Evolutionary conservation across 192 early-diverging fungal genomes (phyloP).

Genomic region (Backusella circina): DNA sequence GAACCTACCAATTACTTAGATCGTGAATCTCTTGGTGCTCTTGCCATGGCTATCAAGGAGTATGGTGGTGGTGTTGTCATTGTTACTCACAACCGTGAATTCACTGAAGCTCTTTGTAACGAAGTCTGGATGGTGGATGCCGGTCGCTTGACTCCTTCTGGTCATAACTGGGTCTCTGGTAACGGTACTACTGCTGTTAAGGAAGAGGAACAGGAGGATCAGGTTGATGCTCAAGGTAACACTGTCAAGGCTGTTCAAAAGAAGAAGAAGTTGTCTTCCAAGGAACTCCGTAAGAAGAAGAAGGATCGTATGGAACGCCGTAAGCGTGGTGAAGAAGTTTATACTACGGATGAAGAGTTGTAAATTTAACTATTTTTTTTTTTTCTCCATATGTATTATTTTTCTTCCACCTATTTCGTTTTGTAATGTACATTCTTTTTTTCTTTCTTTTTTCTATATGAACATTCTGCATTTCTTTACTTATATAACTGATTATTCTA

Average conservation of each 20-base stretch:
- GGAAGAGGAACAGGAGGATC: conserved; percentile 46
- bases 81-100: conserved; percentile 83
- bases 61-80: conserved; percentile 81
- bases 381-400: background rate
- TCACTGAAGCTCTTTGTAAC: conserved; percentile 65
- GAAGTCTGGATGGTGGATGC: conserved; percentile 74
- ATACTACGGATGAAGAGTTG: conserved; percentile 12
- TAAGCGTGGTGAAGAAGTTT: conserved; percentile 55
- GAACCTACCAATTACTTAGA: conserved; percentile 79
- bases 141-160: conserved; percentile 48
- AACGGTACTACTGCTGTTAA: conserved; percentile 42
- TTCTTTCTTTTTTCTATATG: background rate
- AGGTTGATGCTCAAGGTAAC: conserved; percentile 73
- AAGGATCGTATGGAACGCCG: conserved; percentile 53
- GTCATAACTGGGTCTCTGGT: conserved; percentile 53
- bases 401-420: background rate
- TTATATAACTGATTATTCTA: background rate
- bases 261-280: conserved; percentile 54
- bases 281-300: conserved; percentile 54
- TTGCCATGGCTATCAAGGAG: conserved; percentile 69
- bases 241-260: conserved; percentile 64
- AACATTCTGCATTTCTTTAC: background rate
- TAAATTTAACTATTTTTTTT: background rate
- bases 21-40: conserved; percentile 58
- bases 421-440: background rate